Evolutionary conservation across 2,329 filamentous ascomycete species (phyloP).

Genomic region (Colletotrichum navitas): DNA sequence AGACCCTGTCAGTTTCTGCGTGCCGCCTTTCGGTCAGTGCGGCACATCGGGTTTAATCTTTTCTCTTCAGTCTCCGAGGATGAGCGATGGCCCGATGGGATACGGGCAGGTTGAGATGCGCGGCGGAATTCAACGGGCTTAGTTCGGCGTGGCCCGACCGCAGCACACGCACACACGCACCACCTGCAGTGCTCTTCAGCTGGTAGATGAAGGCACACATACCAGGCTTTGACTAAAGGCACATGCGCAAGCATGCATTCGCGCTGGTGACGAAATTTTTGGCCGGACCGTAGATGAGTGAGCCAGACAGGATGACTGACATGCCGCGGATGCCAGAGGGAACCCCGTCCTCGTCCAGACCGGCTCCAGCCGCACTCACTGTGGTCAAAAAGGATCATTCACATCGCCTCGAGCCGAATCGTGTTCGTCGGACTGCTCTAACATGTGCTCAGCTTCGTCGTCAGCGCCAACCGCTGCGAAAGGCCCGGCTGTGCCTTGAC

Average conservation of each 20-base stretch:
- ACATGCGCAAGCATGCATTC: not conserved
- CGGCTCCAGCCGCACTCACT: not conserved
- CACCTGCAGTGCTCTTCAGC: too few species aligned
- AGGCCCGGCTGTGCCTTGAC: not conserved
- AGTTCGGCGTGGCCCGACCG: not conserved
- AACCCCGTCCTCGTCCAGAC: not conserved
- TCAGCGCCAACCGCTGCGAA: not conserved
- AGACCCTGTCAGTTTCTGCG: not conserved
- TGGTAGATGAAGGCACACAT: not conserved
- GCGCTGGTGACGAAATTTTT: not conserved
- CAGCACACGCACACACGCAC: too few species aligned
- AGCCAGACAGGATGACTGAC: not conserved
- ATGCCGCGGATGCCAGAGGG: not conserved
- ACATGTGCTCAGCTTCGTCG: not conserved
- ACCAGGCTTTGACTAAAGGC: not conserved
- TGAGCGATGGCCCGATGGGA: not conserved
- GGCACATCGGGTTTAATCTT: slow-evolving; percentile 3
- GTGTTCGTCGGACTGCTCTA: not conserved
- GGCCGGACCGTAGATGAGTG: not conserved
- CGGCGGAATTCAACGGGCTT: slow-evolving; percentile 1
- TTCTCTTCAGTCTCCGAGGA: not conserved
- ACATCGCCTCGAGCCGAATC: not conserved
- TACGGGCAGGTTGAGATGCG: not conserved
- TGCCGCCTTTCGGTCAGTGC: slow-evolving; percentile 1
- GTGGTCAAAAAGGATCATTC: not conserved